Evolutionary conservation across 1,284 basidiomycete species (phyloP).

Genomic region (Malassezia furfur): DNA sequence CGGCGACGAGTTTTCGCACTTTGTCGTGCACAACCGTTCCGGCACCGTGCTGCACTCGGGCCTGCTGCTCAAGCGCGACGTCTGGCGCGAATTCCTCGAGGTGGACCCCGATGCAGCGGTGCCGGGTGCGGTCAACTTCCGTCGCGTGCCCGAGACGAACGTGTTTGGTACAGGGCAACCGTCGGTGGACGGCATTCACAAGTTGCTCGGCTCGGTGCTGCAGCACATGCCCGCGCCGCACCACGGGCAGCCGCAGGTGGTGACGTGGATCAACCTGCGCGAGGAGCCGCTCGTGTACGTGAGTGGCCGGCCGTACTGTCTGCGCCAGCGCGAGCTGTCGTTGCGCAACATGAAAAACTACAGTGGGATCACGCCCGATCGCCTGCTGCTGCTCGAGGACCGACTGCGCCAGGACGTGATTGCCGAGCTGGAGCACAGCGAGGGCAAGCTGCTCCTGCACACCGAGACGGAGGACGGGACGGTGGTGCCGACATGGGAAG

Average conservation of each 20-base stretch:
- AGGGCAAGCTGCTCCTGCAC: conserved; percentile 78
- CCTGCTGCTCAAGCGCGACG: conserved; percentile 44
- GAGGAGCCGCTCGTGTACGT: conserved; percentile 86
- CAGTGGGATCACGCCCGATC: conserved; percentile 41
- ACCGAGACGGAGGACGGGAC: conserved; percentile 78
- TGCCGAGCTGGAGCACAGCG: conserved; percentile 69
- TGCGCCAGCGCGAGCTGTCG: conserved; percentile 48
- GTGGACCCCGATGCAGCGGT: conserved; percentile 49
- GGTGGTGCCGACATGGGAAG: conserved; percentile 92
- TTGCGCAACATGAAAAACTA: conserved; percentile 43
- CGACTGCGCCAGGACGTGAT: conserved; percentile 81
- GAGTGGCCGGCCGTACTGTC: conserved; percentile 60
- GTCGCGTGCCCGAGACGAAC: conserved; percentile 69
- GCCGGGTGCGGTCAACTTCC: conserved; percentile 88
- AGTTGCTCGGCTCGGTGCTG: conserved; percentile 58
- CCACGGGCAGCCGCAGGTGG: conserved; percentile 43
- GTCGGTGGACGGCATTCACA: conserved; percentile 75
- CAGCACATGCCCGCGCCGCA: conserved; percentile 47
- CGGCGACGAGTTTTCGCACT: conserved; percentile 47
- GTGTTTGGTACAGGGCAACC: conserved; percentile 68
- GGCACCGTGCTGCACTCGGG: conserved; percentile 43
- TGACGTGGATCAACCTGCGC: conserved; percentile 85
- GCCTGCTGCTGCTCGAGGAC: conserved; percentile 58
- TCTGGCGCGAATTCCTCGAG: conserved; percentile 42
- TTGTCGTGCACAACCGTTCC: conserved; percentile 42